phyloP scores from a whole-genome alignment of 75 land plant genomes.

The Azolla pinnata region DNA sequence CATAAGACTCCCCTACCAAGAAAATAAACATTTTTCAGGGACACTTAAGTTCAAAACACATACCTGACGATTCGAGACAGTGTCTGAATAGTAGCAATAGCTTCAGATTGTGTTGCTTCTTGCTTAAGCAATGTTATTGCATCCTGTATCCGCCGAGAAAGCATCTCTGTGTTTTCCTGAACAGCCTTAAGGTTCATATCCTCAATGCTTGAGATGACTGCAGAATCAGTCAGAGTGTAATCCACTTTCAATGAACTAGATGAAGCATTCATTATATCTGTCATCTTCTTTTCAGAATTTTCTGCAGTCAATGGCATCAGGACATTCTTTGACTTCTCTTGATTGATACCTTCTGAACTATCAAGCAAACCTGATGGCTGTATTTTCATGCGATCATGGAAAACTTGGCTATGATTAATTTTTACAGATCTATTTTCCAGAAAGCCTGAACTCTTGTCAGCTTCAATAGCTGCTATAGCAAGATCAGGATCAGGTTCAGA shows the following conservation, averaged over 20 bases:
- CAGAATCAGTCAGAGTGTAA: background rate
- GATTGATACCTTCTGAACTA: too few relatives aligned
- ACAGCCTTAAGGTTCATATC: constrained; percentile 45
- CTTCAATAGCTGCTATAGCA: too few relatives aligned
- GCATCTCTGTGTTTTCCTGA: constrained; percentile 44
- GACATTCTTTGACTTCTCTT: too few relatives aligned
- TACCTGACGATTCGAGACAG: constrained; percentile 66
- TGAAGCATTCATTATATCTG: background rate
- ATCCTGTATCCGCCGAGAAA: constrained; percentile 41
- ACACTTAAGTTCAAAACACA: background rate
- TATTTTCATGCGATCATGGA: too few relatives aligned
- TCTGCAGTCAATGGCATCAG: too few relatives aligned
- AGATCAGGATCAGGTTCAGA: too few relatives aligned
- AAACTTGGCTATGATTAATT: too few relatives aligned
- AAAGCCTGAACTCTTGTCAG: too few relatives aligned
- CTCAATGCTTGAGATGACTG: background rate
- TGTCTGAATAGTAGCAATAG: constrained; percentile 36
- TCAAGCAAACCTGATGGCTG: too few relatives aligned
- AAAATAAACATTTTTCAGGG: background rate
- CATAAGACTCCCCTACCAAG: background rate
- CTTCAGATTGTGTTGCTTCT: constrained; percentile 36
- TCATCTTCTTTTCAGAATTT: too few relatives aligned
- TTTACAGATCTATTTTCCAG: too few relatives aligned
- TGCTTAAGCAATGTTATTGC: constrained; percentile 41
- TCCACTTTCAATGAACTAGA: background rate